Percentiles rank a stretch among this genome's conserved stretches.
Evolutionary conservation across 352 stramenopile species (phyloP).

Genomic region (Pythium aquatile): DNA sequence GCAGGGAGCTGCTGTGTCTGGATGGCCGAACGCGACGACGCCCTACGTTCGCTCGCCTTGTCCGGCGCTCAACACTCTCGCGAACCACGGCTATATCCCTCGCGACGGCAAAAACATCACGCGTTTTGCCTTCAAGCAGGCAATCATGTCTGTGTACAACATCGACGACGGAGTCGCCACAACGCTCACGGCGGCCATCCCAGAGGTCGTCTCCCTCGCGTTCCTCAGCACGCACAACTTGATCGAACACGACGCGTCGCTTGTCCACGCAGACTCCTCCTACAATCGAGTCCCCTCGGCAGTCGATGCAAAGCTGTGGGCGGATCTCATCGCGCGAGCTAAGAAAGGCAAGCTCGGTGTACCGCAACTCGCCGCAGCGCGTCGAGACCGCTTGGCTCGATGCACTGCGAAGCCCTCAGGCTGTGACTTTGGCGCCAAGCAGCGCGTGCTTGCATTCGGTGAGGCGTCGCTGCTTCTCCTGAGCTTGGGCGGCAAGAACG

Average conservation of each 20-base stretch:
- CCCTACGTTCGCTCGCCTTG: constrained; percentile 22
- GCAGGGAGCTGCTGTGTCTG: background rate
- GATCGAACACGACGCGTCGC: constrained; percentile 36
- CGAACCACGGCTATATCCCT: constrained; percentile 47
- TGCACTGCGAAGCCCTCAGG: background rate
- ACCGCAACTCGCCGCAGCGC: background rate
- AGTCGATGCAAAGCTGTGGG: constrained; percentile 22
- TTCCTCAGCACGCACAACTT: constrained; percentile 35
- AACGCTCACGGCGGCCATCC: constrained; percentile 21
- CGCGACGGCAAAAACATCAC: constrained; percentile 49
- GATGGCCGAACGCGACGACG: background rate
- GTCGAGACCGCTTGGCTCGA: background rate
- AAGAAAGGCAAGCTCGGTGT: background rate
- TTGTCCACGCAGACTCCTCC: constrained; percentile 34
- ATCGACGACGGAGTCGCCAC: constrained; percentile 35
- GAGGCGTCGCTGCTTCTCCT: constrained; percentile 35
- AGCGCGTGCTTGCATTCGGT: constrained; percentile 26
- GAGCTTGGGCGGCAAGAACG: constrained; percentile 19
- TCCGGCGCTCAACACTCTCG: constrained; percentile 32
- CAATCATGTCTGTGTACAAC: constrained; percentile 46
- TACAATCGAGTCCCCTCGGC: constrained; percentile 32
- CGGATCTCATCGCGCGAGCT: background rate
- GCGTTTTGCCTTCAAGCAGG: constrained; percentile 15
- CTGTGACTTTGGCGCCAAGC: constrained; percentile 8
- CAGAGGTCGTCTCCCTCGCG: constrained; percentile 37